phyloP scores from a whole-genome alignment of 768 basidiomycete species.

The Rhizopogon vinicolor region DNA sequence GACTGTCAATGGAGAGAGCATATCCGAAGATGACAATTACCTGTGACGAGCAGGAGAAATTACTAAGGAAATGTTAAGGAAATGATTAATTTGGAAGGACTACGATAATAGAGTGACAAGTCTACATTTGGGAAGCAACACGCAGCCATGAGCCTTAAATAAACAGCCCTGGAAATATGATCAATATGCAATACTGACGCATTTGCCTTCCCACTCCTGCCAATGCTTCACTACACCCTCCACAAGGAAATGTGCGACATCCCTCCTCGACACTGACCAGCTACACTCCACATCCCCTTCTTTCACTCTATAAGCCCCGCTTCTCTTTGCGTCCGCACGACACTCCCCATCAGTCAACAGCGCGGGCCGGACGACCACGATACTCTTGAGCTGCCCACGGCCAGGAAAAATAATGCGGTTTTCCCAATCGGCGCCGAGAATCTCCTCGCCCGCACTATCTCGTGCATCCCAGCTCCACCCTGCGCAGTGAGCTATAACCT shows the following conservation, averaged over 20 bases:
- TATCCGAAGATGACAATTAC: too few relatives aligned
- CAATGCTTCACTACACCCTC: slow-evolving; percentile 42
- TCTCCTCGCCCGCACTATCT: slow-evolving; percentile 34
- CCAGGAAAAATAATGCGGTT: slow-evolving; percentile 26
- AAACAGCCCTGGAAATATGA: not conserved
- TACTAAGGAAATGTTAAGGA: too few relatives aligned
- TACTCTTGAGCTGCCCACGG: slow-evolving; percentile 36
- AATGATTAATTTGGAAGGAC: too few relatives aligned
- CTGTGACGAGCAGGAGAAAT: too few relatives aligned
- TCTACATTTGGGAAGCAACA: too few relatives aligned
- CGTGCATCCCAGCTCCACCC: slow-evolving; percentile 49
- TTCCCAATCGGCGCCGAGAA: slow-evolving; percentile 45
- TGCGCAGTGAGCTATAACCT: slow-evolving; percentile 40
- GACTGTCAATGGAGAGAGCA: too few relatives aligned
- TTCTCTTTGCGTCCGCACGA: slow-evolving; percentile 17
- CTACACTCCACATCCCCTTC: slow-evolving; percentile 35
- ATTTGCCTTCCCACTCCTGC: slow-evolving; percentile 49
- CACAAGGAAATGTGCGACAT: slow-evolving; percentile 63
- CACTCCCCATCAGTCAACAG: slow-evolving; percentile 56
- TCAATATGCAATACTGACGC: slow-evolving; percentile 47
- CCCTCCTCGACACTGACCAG: slow-evolving; percentile 56
- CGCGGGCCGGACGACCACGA: slow-evolving; percentile 51
- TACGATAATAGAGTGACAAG: too few relatives aligned
- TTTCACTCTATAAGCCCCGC: slow-evolving; percentile 36
- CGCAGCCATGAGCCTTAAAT: too few relatives aligned